phyloP scores from a whole-genome alignment of 768 basidiomycete genomes.

The Podaxis sp. region DNA sequence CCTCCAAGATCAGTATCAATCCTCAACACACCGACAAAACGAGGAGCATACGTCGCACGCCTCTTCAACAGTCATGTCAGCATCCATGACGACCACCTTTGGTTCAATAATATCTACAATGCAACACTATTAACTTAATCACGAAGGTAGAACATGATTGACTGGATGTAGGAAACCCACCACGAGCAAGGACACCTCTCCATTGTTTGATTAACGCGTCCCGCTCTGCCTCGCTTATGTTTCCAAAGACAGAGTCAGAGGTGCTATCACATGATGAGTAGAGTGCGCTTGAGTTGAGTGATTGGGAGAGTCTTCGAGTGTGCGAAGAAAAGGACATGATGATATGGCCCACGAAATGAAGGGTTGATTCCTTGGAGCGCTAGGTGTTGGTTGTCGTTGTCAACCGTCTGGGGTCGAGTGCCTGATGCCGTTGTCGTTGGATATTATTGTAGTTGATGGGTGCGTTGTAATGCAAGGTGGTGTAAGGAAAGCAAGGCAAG shows the following conservation, averaged over 20 bases:
- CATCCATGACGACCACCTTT: constrained; percentile 61
- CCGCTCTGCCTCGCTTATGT: constrained; percentile 26
- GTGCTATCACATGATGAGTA: constrained; percentile 18
- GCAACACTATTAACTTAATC: background rate
- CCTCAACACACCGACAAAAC: background rate
- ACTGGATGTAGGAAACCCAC: constrained; percentile 32
- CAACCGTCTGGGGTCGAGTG: too few species aligned
- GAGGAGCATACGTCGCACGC: constrained; percentile 65
- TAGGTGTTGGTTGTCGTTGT: background rate
- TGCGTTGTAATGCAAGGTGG: too few species aligned
- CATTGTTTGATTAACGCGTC: constrained; percentile 58
- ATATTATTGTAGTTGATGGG: too few species aligned
- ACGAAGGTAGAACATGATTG: background rate
- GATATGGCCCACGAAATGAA: background rate
- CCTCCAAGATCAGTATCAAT: background rate
- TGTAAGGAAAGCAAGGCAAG: background rate
- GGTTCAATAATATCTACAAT: constrained; percentile 66
- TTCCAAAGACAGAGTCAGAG: constrained; percentile 17
- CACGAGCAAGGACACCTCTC: constrained; percentile 54
- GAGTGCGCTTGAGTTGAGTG: constrained; percentile 33
- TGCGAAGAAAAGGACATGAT: background rate
- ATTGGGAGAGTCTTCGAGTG: constrained; percentile 31
- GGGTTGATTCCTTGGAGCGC: background rate
- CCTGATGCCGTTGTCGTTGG: too few species aligned
- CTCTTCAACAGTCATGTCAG: constrained; percentile 76